Evolutionary conservation across 306 rosid species (phyloP).

Genomic region (Mucuna pruriens): DNA sequence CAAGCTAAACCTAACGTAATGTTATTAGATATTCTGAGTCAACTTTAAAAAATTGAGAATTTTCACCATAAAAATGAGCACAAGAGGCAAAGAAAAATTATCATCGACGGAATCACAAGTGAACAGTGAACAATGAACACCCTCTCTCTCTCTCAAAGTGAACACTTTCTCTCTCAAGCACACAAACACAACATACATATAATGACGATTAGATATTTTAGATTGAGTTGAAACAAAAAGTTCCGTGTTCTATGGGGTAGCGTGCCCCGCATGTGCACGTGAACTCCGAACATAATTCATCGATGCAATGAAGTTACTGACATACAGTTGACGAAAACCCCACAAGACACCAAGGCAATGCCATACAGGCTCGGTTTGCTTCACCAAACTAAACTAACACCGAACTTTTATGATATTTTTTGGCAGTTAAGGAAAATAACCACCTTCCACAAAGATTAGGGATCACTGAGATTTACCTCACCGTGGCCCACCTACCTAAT

Average conservation of each 20-base stretch:
- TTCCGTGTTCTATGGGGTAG: slow-evolving; percentile 12
- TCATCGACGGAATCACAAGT: not conserved
- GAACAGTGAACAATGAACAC: too few relatives aligned
- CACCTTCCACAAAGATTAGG: not conserved
- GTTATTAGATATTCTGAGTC: not conserved
- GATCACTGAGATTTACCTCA: not conserved
- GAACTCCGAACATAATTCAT: slow-evolving; percentile 1
- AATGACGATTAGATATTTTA: slow-evolving; percentile 2
- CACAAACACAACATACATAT: not conserved
- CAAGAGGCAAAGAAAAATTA: not conserved
- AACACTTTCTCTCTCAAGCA: not conserved
- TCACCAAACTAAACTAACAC: not conserved
- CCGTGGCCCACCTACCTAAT: not conserved
- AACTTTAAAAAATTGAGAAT: not conserved
- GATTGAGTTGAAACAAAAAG: not conserved
- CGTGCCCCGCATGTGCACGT: slow-evolving; percentile 20
- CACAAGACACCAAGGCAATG: not conserved
- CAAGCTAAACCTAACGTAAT: not conserved
- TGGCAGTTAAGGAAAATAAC: not conserved
- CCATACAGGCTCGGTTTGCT: not conserved
- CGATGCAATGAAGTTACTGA: slow-evolving; percentile 2
- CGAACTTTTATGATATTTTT: not conserved
- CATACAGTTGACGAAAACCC: not conserved
- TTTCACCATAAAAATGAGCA: not conserved
- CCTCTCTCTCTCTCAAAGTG: too few relatives aligned